phyloP scores from a whole-genome alignment of 2,329 filamentous ascomycete genomes.

The Aspergillus versicolor region DNA sequence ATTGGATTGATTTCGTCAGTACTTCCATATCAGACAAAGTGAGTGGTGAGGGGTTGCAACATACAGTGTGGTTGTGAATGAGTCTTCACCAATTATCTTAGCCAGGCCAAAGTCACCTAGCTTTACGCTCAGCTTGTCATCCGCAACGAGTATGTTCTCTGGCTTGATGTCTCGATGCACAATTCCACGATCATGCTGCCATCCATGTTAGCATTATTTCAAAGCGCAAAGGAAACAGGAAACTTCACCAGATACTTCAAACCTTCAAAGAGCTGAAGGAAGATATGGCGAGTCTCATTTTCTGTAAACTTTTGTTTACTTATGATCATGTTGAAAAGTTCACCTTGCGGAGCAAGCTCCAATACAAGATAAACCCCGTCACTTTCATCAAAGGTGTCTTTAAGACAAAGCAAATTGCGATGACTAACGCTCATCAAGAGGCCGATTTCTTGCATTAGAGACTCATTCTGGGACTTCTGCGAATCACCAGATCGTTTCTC shows the following conservation, averaged over 20 bases:
- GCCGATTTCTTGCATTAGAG: constrained; percentile 91
- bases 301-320: constrained; percentile 86
- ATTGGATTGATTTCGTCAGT: constrained; percentile 13
- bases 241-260: constrained; percentile 86
- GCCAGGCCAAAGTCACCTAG: constrained; percentile 94
- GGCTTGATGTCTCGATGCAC: constrained; percentile 98
- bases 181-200: constrained; percentile 90
- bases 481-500: constrained; percentile 80
- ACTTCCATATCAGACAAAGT: not conserved
- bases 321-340: constrained; percentile 94
- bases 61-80: constrained; percentile 89
- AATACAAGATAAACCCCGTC: constrained; percentile 89
- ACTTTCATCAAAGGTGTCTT: constrained; percentile 89
- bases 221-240: not conserved
- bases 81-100: constrained; percentile 98
- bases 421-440: constrained; percentile 97
- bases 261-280: constrained; percentile 86
- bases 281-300: constrained; percentile 79
- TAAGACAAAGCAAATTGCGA: constrained; percentile 86
- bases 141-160: constrained; percentile 87
- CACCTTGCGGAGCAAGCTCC: constrained; percentile 87
- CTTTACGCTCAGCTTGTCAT: constrained; percentile 83
- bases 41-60: constrained; percentile 21
- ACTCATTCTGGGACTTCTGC: constrained; percentile 79
- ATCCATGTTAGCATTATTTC: not conserved